Evolutionary conservation across 768 basidiomycete genomes (phyloP), one percentile per base, ranked within the genome.

Genomic region (Auricularia sp.): DNA sequence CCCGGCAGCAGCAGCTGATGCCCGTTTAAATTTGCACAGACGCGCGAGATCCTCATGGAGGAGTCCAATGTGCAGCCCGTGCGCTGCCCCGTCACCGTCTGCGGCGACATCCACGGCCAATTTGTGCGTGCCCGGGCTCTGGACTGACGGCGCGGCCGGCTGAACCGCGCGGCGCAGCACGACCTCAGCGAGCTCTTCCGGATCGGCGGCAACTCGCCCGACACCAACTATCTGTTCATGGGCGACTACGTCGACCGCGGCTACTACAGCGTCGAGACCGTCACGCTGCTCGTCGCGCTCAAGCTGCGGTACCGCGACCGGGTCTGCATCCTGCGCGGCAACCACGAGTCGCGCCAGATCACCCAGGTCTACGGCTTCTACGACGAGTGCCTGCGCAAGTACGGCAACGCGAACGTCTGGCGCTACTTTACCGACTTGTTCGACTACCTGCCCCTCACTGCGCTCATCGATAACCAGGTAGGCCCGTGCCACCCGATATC

Each of bases 141-240:
- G 47, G 65, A 42, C 36, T 44, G 44, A 44, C 43, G 33, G 36
- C 29, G 39, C 58, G 44, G n/a, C n/a, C 11, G 62, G 39, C 54
- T 64, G 51, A 23, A 29, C 44, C 65, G 54, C 64, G 12, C 64
- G 71, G 62, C 70, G 71, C 80, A 99, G 96, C 97, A 99, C 78
- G 97, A 99, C 81, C 90, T 99, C 64, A 96, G 94, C 65, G 97
- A 99, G 75, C 88, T 98, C 51, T 98, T 99, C 79, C 88, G 95
- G 64, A 98, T 98, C 73, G 97, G 97, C 62, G 97, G 97, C 61
- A 96, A 97, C 79, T 96, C 93, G 14, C 97, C 97, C 54, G 94
- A 97, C 77, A 99, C 97, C 68, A 99, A 98, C 79, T 99, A 99
- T 77, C 89, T 99, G 71, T 99, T 98, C 81, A 99, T 99, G 97